Evolutionary conservation across 2,329 filamentous ascomycete species (phyloP).

Genomic region (Penicillium sp.): DNA sequence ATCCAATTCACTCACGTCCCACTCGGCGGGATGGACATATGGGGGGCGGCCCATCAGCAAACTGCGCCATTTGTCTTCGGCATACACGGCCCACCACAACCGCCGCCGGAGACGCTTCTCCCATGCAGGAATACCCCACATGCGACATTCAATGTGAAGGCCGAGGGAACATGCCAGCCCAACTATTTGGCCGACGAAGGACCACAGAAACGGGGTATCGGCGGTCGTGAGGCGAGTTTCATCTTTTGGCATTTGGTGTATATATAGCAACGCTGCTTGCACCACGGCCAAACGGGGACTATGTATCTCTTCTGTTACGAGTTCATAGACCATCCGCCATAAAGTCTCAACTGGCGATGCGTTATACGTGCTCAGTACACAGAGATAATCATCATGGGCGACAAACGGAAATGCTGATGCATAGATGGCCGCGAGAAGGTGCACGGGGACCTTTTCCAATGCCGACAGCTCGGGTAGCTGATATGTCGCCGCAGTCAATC

Average conservation of each 20-base stretch:
- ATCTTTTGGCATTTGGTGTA: constrained; percentile 26
- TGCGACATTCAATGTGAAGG: constrained; percentile 38
- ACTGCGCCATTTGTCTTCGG: constrained; percentile 41
- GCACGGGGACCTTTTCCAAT: constrained; percentile 24
- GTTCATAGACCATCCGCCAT: constrained; percentile 33
- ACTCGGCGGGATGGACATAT: constrained; percentile 36
- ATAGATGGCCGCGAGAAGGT: constrained; percentile 34
- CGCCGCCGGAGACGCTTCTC: constrained; percentile 40
- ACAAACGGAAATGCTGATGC: constrained; percentile 35
- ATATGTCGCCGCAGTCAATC: constrained; percentile 16
- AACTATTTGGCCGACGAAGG: constrained; percentile 37
- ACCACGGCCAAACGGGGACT: constrained; percentile 32
- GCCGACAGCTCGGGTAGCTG: constrained; percentile 20
- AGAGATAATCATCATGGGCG: constrained; percentile 31
- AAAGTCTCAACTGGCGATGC: constrained; percentile 24
- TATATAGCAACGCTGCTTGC: constrained; percentile 33
- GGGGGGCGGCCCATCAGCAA: constrained; percentile 39
- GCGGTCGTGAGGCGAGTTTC: constrained; percentile 25
- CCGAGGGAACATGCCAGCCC: constrained; percentile 36
- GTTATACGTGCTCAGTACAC: constrained; percentile 30
- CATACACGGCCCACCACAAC: constrained; percentile 43
- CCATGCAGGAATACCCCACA: constrained; percentile 39
- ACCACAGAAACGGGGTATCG: constrained; percentile 39
- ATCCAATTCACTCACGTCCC: constrained; percentile 34
- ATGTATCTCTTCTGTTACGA: constrained; percentile 34